A percentile compares a stretch with the other conserved stretches of the same genome.
These are phyloP conservation scores for Botrytis deweyae DNA, from an alignment of 2,329 filamentous ascomycete genomes.

Conservation along the genomic window DNA sequence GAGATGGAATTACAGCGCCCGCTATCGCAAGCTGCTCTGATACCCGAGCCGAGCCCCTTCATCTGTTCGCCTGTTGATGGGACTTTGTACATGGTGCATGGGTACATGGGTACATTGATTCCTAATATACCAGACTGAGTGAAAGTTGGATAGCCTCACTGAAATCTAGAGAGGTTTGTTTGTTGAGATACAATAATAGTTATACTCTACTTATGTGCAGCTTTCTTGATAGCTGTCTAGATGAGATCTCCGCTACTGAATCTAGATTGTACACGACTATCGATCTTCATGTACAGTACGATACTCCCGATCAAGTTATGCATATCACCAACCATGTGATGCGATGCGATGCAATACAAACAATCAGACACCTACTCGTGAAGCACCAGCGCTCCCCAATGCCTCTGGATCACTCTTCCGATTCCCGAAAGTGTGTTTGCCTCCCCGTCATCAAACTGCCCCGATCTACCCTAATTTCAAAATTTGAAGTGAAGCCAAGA, in stretches of 20 bases:
- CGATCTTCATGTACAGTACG: neutral
- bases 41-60: conserved; percentile 11
- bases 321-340: neutral
- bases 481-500: neutral
- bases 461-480: neutral
- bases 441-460: neutral
- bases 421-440: neutral
- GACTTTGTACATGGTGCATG: too few relatives aligned
- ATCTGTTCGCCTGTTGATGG: conserved; percentile 1
- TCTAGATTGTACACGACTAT: neutral
- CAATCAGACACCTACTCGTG: neutral
- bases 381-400: neutral
- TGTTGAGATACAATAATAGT: neutral
- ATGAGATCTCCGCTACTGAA: neutral
- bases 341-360: conserved; percentile 1
- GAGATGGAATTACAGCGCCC: neutral
- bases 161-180: neutral
- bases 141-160: neutral
- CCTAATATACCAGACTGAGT: neutral
- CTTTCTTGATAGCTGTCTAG: neutral
- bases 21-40: neutral
- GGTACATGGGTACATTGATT: neutral
- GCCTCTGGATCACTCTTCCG: neutral
- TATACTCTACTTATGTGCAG: neutral
- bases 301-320: neutral